Percentiles rank a stretch among this genome's conserved stretches.
Conservation (phyloP, 306 rosid genomes). For the Prunus fruticosa region DNA sequence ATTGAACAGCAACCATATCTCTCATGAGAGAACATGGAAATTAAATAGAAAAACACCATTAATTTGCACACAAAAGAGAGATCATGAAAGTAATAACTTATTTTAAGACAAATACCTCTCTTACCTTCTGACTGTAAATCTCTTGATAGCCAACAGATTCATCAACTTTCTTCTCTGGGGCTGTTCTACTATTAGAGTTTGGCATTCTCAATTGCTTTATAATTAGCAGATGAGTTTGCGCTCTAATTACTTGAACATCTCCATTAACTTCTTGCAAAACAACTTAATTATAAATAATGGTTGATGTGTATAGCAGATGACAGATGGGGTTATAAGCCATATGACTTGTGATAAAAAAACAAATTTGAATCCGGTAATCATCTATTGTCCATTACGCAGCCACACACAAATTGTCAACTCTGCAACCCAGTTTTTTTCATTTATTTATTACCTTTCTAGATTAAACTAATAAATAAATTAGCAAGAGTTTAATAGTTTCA, state of each 20-base stretch:
- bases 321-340: slow-evolving; percentile 8
- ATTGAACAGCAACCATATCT: background rate
- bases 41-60: background rate
- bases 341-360: slow-evolving; percentile 29
- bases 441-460: background rate
- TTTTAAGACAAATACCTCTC: slow-evolving; percentile 1
- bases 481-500: slow-evolving; percentile 6
- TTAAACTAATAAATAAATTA: slow-evolving; percentile 10
- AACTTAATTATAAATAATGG: background rate
- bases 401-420: slow-evolving; percentile 56
- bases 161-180: slow-evolving; percentile 35
- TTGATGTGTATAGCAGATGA: background rate
- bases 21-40: background rate
- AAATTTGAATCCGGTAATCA: slow-evolving; percentile 24
- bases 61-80: background rate
- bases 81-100: too few relatives aligned
- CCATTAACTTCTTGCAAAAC: slow-evolving; percentile 17
- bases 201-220: slow-evolving; percentile 28
- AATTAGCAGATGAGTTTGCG: slow-evolving; percentile 3
- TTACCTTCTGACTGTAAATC: slow-evolving; percentile 13
- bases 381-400: slow-evolving; percentile 34
- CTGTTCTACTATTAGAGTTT: slow-evolving; percentile 12
- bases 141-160: slow-evolving; percentile 19
- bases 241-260: background rate
- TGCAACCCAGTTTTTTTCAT: slow-evolving; percentile 25